phyloP scores from a whole-genome alignment of 345 rosid species.

The rapeseed (Brassica napus) region DNA sequence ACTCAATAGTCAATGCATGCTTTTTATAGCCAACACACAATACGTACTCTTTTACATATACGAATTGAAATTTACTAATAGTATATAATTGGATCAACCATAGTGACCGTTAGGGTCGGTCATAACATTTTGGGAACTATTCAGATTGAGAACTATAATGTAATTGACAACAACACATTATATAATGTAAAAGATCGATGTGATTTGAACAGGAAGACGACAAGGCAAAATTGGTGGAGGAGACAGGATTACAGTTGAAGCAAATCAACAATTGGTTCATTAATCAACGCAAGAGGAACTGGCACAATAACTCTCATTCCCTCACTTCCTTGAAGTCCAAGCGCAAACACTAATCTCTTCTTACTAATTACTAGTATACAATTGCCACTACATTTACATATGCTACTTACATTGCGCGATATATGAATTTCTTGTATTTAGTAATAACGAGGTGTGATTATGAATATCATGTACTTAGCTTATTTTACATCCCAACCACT shows the following conservation, averaged over 20 bases:
- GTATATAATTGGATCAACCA: background rate
- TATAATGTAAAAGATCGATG: background rate
- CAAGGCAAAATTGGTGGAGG: constrained; percentile 96
- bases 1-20: background rate
- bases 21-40: background rate
- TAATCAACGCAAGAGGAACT: constrained; percentile 94
- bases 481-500: background rate
- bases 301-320: constrained; percentile 94
- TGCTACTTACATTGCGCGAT: background rate
- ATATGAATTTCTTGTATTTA: background rate
- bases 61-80: too few relatives aligned
- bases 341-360: constrained; percentile 58
- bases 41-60: background rate
- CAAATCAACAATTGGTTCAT: constrained; percentile 99
- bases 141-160: background rate
- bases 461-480: background rate
- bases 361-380: constrained; percentile 3
- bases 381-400: background rate
- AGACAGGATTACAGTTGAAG: constrained; percentile 93
- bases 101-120: background rate
- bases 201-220: constrained; percentile 76
- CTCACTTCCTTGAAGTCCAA: constrained; percentile 90
- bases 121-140: background rate
- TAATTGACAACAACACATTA: background rate
- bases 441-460: background rate